Conservation (phyloP, 2,329 filamentous ascomycete species). For the Calonectria montana region DNA sequence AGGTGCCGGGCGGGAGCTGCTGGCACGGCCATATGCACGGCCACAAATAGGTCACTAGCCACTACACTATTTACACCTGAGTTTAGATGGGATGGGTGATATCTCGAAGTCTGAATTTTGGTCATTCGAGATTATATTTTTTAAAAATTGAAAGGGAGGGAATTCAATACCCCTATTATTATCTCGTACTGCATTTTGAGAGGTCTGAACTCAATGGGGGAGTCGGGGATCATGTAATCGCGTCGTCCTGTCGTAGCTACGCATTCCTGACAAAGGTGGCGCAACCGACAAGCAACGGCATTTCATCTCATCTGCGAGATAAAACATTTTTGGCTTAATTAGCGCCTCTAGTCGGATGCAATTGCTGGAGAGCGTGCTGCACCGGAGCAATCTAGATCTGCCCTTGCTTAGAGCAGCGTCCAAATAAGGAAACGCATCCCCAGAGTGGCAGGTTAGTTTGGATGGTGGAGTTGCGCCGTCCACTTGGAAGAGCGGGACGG, state of each 20-base stretch:
- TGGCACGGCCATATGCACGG: neutral
- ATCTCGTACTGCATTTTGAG: neutral
- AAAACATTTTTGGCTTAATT: neutral
- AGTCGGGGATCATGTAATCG: neutral
- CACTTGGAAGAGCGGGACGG: constrained; percentile 1
- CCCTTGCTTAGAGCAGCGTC: neutral
- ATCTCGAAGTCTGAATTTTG: neutral
- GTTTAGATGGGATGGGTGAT: neutral
- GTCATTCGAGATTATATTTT: neutral
- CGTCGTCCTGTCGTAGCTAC: neutral
- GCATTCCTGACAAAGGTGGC: neutral
- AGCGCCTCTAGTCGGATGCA: neutral
- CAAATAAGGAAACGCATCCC: constrained; percentile 8
- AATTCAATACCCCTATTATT: too few relatives aligned
- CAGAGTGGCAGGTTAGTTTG: neutral
- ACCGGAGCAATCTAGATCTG: neutral
- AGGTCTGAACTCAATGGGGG: neutral
- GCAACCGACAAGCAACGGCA: neutral
- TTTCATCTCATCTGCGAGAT: constrained; percentile 2
- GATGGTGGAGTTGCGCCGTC: constrained; percentile 2
- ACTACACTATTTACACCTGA: neutral
- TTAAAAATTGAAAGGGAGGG: too few relatives aligned
- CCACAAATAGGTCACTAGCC: neutral
- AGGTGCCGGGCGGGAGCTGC: constrained; percentile 17
- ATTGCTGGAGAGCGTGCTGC: neutral